Base-by-base conservation (phyloP, 208 protist genomes). In the Angomonas deanei region DNA sequence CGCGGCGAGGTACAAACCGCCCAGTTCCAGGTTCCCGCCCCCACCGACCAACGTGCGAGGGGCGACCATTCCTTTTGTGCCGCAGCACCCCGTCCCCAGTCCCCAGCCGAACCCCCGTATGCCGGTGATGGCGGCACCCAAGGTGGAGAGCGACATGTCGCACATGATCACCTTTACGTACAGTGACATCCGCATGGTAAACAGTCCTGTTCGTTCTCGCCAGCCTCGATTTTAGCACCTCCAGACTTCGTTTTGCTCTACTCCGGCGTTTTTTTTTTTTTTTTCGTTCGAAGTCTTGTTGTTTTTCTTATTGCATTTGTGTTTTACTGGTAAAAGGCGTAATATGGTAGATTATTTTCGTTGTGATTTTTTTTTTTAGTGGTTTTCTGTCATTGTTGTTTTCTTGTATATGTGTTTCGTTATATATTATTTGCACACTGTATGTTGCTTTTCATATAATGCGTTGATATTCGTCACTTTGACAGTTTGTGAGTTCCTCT, bases 71-170 rank as follows among this genome's bases (percentile, higher is more conserved):
- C 0, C n/a, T 30, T 63, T 63, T 21, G 19, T 27, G 19, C 57
- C 57, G 3, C 57, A 31, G 3, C 38, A 32, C 57, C 10, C 57
- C 27, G 38, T 47, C 4, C 57, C 57, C 8, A 30, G 10, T 28
- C 57, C 57, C 10, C 57, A 63, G 34, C 57, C 57, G 11, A 50
- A 63, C 32, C 38, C 49, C 47, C 57, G 57, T 47, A 36, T 30
- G 10, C 57, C 57, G 0, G 17, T 19, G 17, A 10, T 50, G 17
- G 42, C 42, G 8, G 42, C 42, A 10, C 42, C 42, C 23, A 4
- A n/a, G 8, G 23, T 19, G 8, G 42, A 50, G 42, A 10, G 17
- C 4, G 42, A 50, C 23, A 50, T 50, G 42, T 50, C 42, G 17
- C 42, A 50, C 42, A 50, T 50, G 42, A 19, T 50, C 8, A 50